Conservation (phyloP, 371 early-diverging fungal genomes). For the Lichtheimia ornata region DNA sequence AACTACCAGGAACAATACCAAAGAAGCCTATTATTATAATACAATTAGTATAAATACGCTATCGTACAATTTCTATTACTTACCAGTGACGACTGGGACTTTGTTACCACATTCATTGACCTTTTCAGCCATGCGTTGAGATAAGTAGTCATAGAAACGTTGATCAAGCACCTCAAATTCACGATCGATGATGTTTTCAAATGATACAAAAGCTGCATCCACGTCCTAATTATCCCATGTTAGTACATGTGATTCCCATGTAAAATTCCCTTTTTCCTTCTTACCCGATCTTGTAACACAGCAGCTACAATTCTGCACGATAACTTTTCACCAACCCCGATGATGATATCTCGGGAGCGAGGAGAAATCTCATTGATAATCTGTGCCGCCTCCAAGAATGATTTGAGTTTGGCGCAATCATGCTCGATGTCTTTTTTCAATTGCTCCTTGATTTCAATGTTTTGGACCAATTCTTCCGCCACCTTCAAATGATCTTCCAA, state of each 20-base stretch:
- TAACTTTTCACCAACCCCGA: constrained; percentile 93
- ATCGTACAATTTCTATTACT: not conserved
- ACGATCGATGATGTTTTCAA: constrained; percentile 82
- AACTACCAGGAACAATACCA: constrained; percentile 93
- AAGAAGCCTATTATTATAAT: constrained; percentile 72
- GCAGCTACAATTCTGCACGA: constrained; percentile 90
- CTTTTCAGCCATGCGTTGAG: constrained; percentile 65
- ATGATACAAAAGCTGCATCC: constrained; percentile 80
- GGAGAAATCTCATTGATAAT: constrained; percentile 97
- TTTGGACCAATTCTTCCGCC: constrained; percentile 58
- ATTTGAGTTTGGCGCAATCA: constrained; percentile 77
- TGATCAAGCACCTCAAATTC: constrained; percentile 87
- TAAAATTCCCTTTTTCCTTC: constrained; percentile 1
- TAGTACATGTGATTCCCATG: not conserved
- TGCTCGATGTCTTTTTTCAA: constrained; percentile 63
- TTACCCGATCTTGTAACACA: constrained; percentile 69
- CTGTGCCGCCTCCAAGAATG: constrained; percentile 92
- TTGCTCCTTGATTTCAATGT: constrained; percentile 51
- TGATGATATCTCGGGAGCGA: constrained; percentile 91
- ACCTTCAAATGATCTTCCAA: constrained; percentile 81
- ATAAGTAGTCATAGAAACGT: constrained; percentile 89
- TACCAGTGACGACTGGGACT: constrained; percentile 88
- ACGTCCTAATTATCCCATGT: constrained; percentile 58
- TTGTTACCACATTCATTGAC: constrained; percentile 66
- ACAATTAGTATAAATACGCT: not conserved